Evolutionary conservation across 306 rosid genomes (phyloP).

Genomic region (Clitoria ternatea): DNA sequence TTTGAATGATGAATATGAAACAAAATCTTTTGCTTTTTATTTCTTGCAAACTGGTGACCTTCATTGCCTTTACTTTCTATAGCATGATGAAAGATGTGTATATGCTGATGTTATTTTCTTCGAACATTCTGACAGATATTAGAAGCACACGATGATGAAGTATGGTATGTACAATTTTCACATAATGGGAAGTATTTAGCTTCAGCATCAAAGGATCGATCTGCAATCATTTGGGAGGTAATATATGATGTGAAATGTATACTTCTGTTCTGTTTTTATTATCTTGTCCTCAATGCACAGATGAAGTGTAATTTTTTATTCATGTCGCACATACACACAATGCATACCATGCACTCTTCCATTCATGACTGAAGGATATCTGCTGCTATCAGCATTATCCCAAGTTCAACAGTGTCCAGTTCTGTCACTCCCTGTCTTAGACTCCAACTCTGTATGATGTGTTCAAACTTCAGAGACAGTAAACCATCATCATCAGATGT

Average conservation of each 20-base stretch:
- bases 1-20: not conserved
- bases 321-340: not conserved
- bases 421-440: not conserved
- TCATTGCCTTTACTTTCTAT: conserved; percentile 18
- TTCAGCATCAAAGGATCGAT: conserved; percentile 76
- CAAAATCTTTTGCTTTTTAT: not conserved
- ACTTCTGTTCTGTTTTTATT: conserved; percentile 8
- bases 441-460: not conserved
- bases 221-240: conserved; percentile 98
- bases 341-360: not conserved
- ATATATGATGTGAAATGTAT: conserved; percentile 22
- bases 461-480: not conserved
- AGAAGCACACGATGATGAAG: conserved; percentile 76
- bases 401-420: not conserved
- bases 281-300: not conserved
- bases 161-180: conserved; percentile 89
- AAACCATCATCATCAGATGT: not conserved
- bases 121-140: conserved; percentile 47
- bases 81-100: not conserved
- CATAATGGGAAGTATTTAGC: conserved; percentile 86
- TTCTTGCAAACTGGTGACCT: not conserved
- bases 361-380: not conserved
- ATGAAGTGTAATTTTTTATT: conserved; percentile 4
- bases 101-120: conserved; percentile 23
- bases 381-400: conserved; percentile 1